These are phyloP conservation scores for Apiotrichum sp. DNA, from an alignment of 1,284 basidiomycete species.

Conservation along the genomic window DNA sequence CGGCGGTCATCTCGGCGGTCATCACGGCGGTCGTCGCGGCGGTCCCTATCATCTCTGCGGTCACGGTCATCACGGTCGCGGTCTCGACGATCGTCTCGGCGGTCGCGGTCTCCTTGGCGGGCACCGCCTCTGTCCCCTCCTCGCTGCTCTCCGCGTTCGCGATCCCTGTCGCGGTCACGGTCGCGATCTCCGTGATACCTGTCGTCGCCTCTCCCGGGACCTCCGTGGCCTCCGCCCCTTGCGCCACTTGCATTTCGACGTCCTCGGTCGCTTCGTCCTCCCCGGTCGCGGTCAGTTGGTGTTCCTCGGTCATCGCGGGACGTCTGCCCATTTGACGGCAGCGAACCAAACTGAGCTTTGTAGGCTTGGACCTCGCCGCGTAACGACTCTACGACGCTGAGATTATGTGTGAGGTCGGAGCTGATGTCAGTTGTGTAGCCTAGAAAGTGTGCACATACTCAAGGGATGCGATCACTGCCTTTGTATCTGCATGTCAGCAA, in stretches of 20 bases:
- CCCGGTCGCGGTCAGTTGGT: not conserved
- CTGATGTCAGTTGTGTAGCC: conserved; percentile 12
- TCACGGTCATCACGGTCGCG: not conserved
- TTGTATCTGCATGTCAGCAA: conserved; percentile 23
- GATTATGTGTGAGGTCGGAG: conserved; percentile 35
- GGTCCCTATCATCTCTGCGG: not conserved
- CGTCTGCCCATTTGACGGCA: conserved; percentile 1
- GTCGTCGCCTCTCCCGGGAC: not conserved
- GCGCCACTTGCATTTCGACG: conserved; percentile 5
- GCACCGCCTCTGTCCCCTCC: conserved; percentile 1
- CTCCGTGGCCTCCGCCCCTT: conserved; percentile 3
- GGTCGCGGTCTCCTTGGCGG: not conserved
- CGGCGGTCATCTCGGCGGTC: not conserved
- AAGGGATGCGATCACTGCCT: conserved; percentile 33
- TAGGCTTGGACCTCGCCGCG: conserved; percentile 27
- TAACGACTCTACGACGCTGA: conserved; percentile 24
- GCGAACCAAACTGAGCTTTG: conserved; percentile 21
- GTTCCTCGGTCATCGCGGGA: not conserved
- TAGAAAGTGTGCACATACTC: conserved; percentile 25
- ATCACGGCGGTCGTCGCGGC: not conserved
- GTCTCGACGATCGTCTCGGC: not conserved
- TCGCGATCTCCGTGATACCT: not conserved
- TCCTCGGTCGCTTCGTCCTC: not conserved
- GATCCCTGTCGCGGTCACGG: not conserved
- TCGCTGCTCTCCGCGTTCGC: not conserved